phyloP scores from a whole-genome alignment of 768 basidiomycete species.

The Suillus americanus region DNA sequence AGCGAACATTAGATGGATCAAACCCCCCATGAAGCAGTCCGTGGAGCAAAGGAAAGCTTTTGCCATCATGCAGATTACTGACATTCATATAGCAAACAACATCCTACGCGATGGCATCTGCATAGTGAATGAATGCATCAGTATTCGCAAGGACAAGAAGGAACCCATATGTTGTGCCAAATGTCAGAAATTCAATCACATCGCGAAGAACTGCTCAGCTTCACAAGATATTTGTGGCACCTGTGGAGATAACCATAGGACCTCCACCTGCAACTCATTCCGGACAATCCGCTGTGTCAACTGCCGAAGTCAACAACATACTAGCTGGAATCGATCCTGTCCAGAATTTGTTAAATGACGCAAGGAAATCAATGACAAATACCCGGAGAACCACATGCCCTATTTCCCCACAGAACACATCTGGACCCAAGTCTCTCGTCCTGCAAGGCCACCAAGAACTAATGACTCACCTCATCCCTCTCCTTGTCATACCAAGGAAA shows the following conservation, averaged over 20 bases:
- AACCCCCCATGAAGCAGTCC: too few species aligned
- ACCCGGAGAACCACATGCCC: neutral
- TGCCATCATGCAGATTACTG: neutral
- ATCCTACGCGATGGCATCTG: neutral
- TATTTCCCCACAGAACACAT: neutral
- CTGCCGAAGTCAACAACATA: neutral
- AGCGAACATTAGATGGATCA: too few species aligned
- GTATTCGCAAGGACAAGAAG: neutral
- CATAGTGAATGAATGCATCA: neutral
- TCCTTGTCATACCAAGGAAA: too few species aligned
- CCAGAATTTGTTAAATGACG: neutral
- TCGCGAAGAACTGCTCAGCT: neutral
- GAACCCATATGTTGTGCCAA: neutral
- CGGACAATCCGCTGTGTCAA: rapidly evolving
- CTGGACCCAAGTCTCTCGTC: neutral
- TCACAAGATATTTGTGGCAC: neutral
- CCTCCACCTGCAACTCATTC: neutral
- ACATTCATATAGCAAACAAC: neutral
- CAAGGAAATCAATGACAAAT: neutral
- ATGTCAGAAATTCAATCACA: neutral
- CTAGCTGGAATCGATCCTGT: neutral
- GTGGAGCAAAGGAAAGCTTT: neutral
- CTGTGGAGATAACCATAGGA: rapidly evolving
- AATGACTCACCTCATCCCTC: too few species aligned
- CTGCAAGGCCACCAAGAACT: neutral